A percentile compares a stretch with the other conserved stretches of the same genome.
Evolutionary conservation across 2,329 filamentous ascomycete genomes (phyloP).

Genomic region (Esteya vermicola): DNA sequence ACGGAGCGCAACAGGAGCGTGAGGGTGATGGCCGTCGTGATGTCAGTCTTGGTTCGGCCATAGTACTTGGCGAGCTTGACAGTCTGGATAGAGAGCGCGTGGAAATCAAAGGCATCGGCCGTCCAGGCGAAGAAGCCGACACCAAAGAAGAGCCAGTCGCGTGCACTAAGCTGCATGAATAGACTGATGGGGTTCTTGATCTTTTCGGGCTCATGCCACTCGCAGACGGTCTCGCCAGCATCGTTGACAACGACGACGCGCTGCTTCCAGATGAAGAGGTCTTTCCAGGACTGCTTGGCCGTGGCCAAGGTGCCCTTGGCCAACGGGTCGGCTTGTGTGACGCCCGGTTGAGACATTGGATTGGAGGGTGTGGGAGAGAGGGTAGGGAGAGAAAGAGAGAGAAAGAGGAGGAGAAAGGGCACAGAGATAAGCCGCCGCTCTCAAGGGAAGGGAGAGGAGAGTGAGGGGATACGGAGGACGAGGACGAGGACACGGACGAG

Average conservation of each 20-base stretch:
- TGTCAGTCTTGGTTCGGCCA: conserved; percentile 37
- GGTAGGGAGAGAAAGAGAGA: too few relatives aligned
- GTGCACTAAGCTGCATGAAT: conserved; percentile 30
- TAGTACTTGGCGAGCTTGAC: conserved; percentile 38
- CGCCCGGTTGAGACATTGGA: not conserved
- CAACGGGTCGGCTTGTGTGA: conserved; percentile 45
- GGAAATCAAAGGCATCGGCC: conserved; percentile 49
- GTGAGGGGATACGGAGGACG: too few relatives aligned
- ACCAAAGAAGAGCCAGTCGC: conserved; percentile 41
- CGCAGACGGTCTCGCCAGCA: conserved; percentile 25
- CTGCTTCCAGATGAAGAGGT: conserved; percentile 49
- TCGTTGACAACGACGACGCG: conserved; percentile 52
- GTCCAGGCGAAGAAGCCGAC: conserved; percentile 41
- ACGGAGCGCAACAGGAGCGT: conserved; percentile 47
- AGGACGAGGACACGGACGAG: too few relatives aligned
- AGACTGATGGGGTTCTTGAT: conserved; percentile 33
- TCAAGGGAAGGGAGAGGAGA: too few relatives aligned
- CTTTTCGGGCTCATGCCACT: conserved; percentile 12
- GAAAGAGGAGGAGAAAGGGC: too few relatives aligned
- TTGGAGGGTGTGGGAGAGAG: not conserved
- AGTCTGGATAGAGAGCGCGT: conserved; percentile 47
- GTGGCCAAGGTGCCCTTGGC: conserved; percentile 41
- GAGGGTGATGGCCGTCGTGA: conserved; percentile 51
- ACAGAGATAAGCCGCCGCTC: too few relatives aligned
- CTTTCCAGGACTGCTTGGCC: conserved; percentile 14